Evolutionary conservation across 2,329 filamentous ascomycete genomes (phyloP).

Genomic region (Penicillium sp.): DNA sequence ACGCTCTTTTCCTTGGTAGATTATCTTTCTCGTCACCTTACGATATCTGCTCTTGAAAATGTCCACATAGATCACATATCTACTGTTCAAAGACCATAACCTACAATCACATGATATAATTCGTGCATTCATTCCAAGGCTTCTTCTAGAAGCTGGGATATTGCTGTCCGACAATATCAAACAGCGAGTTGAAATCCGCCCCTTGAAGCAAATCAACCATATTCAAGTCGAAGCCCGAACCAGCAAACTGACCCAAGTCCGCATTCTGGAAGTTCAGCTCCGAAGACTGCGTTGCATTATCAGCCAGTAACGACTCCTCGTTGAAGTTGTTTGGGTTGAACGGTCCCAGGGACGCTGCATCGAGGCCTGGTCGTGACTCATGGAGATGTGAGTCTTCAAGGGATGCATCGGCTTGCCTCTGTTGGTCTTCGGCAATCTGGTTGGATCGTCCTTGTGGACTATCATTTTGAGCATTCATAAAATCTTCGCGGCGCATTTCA

Average conservation of each 20-base stretch:
- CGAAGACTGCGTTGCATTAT: slow-evolving; percentile 1
- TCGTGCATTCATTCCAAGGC: not conserved
- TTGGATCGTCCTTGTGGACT: no score
- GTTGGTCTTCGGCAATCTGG: not conserved
- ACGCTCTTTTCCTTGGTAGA: no score
- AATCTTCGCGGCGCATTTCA: not conserved
- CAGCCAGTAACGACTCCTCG: not conserved
- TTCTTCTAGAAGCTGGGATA: slow-evolving; percentile 28
- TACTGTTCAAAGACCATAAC: no score
- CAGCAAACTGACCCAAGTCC: slow-evolving; percentile 1
- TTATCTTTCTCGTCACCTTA: not conserved
- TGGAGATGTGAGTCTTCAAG: not conserved
- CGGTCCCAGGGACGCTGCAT: not conserved
- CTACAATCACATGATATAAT: not conserved
- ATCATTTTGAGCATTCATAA: not conserved
- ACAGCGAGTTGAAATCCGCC: slow-evolving; percentile 31
- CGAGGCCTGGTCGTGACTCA: not conserved
- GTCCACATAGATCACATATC: no score
- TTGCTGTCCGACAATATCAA: slow-evolving; percentile 34
- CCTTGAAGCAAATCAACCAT: slow-evolving; percentile 35
- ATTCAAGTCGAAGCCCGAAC: slow-evolving; percentile 30
- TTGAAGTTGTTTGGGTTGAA: not conserved
- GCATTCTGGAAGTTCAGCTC: slow-evolving; percentile 11
- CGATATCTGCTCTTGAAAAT: not conserved
- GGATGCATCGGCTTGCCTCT: not conserved